Base-by-base conservation (phyloP, 2,329 filamentous ascomycete genomes). In the Trichophyton schoenleinii region DNA sequence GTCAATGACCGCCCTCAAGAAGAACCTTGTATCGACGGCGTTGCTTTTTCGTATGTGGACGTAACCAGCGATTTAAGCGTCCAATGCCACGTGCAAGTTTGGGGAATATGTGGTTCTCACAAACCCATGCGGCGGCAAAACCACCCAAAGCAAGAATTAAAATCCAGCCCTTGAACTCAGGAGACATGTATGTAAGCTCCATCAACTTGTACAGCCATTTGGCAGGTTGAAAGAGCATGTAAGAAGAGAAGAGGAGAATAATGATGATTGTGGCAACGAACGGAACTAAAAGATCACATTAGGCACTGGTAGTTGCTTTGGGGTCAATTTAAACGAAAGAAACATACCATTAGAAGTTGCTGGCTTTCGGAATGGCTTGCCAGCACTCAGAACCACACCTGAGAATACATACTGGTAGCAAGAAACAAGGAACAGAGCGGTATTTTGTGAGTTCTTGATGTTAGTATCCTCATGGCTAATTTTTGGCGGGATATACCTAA, bases 381-480 rank as follows among this genome's bases (percentile, higher is more conserved):
- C 95, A n/a, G 94, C 89, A 67, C 88, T 95, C 34, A 99, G 80
- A 0, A 97, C 87, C 44, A 97, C 81, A 3, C 89, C 94, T 0
- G 90, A 88, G 22, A 96, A 80, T 42, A 95, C 95, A 73, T 99
- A 99, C 72, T 97, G 91, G 69, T 91, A 97, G 72, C 91, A 96
- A 1, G 88, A 95, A 3, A 91, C 79, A 34, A 97, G 76, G 77
- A 99, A 99, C 1, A 99, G 78, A 0, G 88, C 85, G 0, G 92
- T 96, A 69, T 99, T 97, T 69, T 97, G 88, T 8, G 90, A 96
- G 73, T 97, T 97, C 68, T 87, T 81, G 60, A 91, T 87, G 70
- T 94, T 95, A 25, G 88, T 87, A 69, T 94, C 87, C 34, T 95
- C 82, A 28, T 82, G 83, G 69, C 91, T 83, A 28, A 95, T 72